These are phyloP conservation scores for Plasmodium cynomolgi DNA, from an alignment of 169 alveolate genomes.

Conservation along the genomic window DNA sequence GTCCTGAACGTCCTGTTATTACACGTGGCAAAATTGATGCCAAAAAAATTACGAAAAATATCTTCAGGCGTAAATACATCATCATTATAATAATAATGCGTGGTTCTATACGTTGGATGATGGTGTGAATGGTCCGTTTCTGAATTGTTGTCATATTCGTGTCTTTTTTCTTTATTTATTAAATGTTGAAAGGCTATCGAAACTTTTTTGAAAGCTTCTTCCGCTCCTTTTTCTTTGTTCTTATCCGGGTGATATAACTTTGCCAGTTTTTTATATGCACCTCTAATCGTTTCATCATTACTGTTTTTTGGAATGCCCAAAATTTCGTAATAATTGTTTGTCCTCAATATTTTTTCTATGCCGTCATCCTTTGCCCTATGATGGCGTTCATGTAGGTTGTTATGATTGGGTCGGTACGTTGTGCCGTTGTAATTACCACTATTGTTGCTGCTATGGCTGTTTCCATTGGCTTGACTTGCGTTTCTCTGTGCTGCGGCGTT, in stretches of 20 bases:
- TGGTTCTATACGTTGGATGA: slow-evolving; percentile 76
- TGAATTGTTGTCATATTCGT: slow-evolving; percentile 90
- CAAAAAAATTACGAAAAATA: slow-evolving; percentile 86
- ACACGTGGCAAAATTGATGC: slow-evolving; percentile 76
- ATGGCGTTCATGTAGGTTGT: slow-evolving; percentile 58
- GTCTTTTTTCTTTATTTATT: slow-evolving; percentile 90
- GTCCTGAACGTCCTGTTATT: slow-evolving; percentile 53
- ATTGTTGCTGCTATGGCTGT: not conserved
- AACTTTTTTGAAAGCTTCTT: slow-evolving; percentile 95
- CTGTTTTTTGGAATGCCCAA: slow-evolving; percentile 92
- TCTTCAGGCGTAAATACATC: slow-evolving; percentile 87
- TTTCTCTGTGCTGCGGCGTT: not conserved
- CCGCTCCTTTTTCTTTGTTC: slow-evolving; percentile 95
- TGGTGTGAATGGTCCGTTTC: slow-evolving; percentile 69
- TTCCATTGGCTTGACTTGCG: not conserved
- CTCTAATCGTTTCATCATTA: slow-evolving; percentile 90
- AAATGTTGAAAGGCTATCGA: slow-evolving; percentile 93
- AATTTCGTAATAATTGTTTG: slow-evolving; percentile 92
- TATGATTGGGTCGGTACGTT: slow-evolving; percentile 4
- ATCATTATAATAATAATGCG: slow-evolving; percentile 77
- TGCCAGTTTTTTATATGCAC: slow-evolving; percentile 96
- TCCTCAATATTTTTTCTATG: slow-evolving; percentile 84
- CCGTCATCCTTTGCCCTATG: slow-evolving; percentile 49
- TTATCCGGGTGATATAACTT: slow-evolving; percentile 97
- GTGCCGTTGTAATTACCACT: slow-evolving; percentile 10